Percentiles rank a stretch among this genome's conserved stretches.
Conservation (phyloP, 2,329 filamentous ascomycete species). For the Zymoseptoria crescenta region DNA sequence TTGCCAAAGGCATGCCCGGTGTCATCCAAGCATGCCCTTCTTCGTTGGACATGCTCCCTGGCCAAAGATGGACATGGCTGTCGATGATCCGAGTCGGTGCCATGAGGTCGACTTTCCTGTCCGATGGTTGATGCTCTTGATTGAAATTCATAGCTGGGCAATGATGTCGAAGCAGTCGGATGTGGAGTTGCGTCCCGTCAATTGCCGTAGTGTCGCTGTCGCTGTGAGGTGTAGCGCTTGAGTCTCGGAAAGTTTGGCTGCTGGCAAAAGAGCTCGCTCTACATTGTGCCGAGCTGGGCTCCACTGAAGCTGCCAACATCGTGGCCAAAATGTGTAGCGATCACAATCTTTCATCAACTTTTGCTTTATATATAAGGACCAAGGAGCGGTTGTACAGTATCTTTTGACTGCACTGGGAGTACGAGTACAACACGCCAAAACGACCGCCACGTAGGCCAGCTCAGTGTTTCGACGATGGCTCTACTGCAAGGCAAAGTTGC, state of each 20-base stretch:
- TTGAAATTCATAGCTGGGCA: background rate
- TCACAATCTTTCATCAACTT: background rate
- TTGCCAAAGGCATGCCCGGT: constrained; percentile 51
- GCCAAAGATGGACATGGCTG: constrained; percentile 86
- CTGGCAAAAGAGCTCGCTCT: background rate
- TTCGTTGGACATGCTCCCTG: constrained; percentile 52
- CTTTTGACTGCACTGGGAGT: background rate
- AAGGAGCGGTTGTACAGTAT: background rate
- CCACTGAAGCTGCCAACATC: background rate
- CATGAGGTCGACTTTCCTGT: constrained; percentile 15
- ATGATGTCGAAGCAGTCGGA: background rate
- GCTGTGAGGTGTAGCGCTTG: background rate
- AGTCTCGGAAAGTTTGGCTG: background rate
- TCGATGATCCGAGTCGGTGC: constrained; percentile 56
- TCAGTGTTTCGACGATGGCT: background rate
- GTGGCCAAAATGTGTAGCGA: background rate
- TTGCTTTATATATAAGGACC: no score
- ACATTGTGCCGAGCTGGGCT: background rate
- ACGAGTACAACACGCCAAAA: background rate
- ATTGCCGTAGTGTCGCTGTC: background rate
- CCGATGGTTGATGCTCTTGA: background rate
- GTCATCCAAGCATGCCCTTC: constrained; percentile 62
- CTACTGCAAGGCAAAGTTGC: constrained; percentile 68
- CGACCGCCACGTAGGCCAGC: background rate
- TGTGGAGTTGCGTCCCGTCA: background rate